Conservation (phyloP, 2,329 filamentous ascomycete genomes). For the Talaromyces pinophilus region DNA sequence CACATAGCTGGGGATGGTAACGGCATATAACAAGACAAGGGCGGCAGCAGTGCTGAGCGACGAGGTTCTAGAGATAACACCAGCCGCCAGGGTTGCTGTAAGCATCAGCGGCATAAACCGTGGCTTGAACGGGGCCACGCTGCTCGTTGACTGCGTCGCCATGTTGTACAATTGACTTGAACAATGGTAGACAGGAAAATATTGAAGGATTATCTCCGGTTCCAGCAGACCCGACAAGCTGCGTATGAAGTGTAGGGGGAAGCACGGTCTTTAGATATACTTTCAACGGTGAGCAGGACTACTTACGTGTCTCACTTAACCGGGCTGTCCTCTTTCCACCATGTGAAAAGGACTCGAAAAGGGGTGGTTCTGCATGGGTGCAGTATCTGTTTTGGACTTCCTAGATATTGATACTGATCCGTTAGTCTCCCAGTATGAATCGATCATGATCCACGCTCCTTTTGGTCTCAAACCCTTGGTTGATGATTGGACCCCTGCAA, state of each 20-base stretch:
- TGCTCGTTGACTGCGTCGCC: slow-evolving; percentile 11
- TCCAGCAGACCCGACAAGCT: neutral
- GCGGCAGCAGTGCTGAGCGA: slow-evolving; percentile 21
- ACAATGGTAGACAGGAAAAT: neutral
- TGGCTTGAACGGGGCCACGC: slow-evolving; percentile 22
- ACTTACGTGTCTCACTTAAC: neutral
- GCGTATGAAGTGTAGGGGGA: neutral
- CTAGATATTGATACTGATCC: neutral
- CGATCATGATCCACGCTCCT: neutral
- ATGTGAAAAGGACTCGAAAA: neutral
- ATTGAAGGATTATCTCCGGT: too few relatives aligned
- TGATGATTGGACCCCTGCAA: neutral
- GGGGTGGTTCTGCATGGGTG: slow-evolving; percentile 14
- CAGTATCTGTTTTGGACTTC: neutral
- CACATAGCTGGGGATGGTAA: slow-evolving; percentile 26
- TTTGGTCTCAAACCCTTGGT: neutral
- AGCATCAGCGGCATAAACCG: slow-evolving; percentile 26
- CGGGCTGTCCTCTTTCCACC: neutral
- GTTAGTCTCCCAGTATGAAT: neutral
- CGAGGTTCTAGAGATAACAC: slow-evolving; percentile 22
- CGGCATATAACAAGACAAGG: slow-evolving; percentile 23
- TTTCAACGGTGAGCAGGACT: neutral
- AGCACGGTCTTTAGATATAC: slow-evolving; percentile 19
- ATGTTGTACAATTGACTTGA: slow-evolving; percentile 14
- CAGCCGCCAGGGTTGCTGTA: slow-evolving; percentile 22